Evolutionary conservation across 257 asterid species (phyloP).

Genomic region (Solanum chmielewskii): DNA sequence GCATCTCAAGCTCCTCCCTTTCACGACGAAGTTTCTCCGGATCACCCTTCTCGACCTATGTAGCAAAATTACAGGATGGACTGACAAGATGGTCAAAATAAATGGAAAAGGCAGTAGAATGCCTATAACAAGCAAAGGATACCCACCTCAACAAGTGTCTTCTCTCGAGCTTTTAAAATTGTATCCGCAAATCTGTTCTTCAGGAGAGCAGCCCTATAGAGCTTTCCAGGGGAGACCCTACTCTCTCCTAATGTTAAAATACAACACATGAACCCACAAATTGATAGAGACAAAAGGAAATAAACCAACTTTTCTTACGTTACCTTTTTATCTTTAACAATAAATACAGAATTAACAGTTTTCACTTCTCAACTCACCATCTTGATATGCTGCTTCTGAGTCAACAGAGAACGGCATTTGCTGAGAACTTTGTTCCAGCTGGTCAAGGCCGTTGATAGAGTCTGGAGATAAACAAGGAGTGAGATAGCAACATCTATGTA

Average conservation of each 20-base stretch:
- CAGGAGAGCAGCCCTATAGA: slow-evolving; percentile 74
- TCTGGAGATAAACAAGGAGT: slow-evolving; percentile 22
- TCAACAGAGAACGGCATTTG: slow-evolving; percentile 43
- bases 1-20: slow-evolving; percentile 78
- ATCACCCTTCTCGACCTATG: slow-evolving; percentile 62
- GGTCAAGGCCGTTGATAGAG: slow-evolving; percentile 49
- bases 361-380: slow-evolving; percentile 35
- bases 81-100: not conserved
- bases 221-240: slow-evolving; percentile 73
- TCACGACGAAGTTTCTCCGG: slow-evolving; percentile 77
- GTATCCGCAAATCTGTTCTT: slow-evolving; percentile 73
- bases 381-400: slow-evolving; percentile 48
- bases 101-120: not conserved
- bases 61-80: not conserved
- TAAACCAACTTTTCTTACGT: not conserved
- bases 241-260: slow-evolving; percentile 38
- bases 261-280: not conserved
- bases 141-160: slow-evolving; percentile 60
- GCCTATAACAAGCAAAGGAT: not conserved
- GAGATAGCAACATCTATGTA: not conserved
- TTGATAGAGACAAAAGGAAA: not conserved
- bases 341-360: not conserved
- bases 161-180: slow-evolving; percentile 82
- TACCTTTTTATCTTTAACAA: not conserved
- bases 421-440: slow-evolving; percentile 41